These are phyloP conservation scores for Trichomonas vaginalis DNA, from an alignment of 208 protist genomes.

Conservation along the genomic window DNA sequence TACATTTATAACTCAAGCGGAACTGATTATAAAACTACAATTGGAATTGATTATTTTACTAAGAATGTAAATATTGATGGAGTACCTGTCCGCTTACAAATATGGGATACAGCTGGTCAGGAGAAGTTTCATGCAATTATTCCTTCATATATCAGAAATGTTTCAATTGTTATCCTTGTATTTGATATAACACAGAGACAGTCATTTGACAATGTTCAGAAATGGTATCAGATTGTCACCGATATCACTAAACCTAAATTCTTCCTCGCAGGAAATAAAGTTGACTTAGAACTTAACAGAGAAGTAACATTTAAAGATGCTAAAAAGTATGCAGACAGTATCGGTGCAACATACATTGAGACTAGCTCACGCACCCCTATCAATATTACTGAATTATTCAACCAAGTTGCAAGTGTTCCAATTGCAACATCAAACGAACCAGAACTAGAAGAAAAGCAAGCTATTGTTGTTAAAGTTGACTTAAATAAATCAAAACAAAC, in stretches of 20 bases:
- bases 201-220: not conserved
- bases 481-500: not conserved
- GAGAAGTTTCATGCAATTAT: not conserved
- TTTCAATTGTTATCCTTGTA: not conserved
- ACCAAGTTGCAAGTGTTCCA: not conserved
- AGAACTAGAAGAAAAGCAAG: not conserved
- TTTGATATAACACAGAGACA: not conserved
- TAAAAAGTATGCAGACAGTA: not conserved
- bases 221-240: not conserved
- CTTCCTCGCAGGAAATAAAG: not conserved
- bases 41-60: constrained; percentile 8
- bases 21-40: constrained; percentile 27
- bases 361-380: not conserved
- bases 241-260: not conserved
- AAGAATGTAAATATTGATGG: not conserved
- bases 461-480: not conserved
- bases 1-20: constrained; percentile 74
- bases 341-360: not conserved
- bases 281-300: not conserved
- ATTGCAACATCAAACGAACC: not conserved
- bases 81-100: not conserved
- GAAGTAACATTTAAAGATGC: not conserved
- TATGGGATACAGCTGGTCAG: constrained; percentile 6
- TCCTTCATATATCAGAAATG: not conserved
- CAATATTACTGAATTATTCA: not conserved